phyloP scores from a whole-genome alignment of 306 rosid species.

The Prunus fruticosa region DNA sequence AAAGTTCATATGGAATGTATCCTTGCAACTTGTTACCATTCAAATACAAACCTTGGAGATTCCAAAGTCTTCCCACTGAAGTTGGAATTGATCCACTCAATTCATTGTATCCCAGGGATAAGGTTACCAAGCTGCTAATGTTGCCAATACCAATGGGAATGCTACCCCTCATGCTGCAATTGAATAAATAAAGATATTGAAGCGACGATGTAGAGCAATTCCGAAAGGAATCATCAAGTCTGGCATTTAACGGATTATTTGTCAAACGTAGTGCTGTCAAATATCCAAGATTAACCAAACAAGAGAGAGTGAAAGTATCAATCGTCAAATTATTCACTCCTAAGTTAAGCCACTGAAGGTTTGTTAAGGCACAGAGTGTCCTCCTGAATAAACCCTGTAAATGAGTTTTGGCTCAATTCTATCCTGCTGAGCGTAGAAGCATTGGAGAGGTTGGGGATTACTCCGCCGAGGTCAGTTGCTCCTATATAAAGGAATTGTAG shows the following conservation, averaged over 20 bases:
- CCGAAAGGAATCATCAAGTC: not conserved
- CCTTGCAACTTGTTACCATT: not conserved
- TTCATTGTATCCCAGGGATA: too few relatives aligned
- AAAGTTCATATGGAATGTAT: not conserved
- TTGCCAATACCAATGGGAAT: constrained; percentile 6
- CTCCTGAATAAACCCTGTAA: constrained; percentile 11
- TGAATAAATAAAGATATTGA: not conserved
- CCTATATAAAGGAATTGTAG: not conserved
- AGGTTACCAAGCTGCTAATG: not conserved
- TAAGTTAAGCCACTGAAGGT: constrained; percentile 1
- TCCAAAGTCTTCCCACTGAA: not conserved
- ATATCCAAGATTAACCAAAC: not conserved
- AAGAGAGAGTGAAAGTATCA: constrained; percentile 8
- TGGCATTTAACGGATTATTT: not conserved
- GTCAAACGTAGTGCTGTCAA: not conserved
- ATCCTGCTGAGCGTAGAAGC: not conserved
- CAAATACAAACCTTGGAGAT: constrained; percentile 2
- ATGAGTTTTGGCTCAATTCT: not conserved
- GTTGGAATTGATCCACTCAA: constrained; percentile 1
- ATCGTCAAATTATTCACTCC: not conserved
- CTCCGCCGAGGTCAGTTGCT: not conserved
- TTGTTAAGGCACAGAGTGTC: not conserved
- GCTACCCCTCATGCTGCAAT: constrained; percentile 3
- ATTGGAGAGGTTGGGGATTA: constrained; percentile 20
- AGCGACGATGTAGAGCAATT: constrained; percentile 10